Evolutionary conservation across 2,329 filamentous ascomycete species (phyloP).

Genomic region (Orbilia javanica): DNA sequence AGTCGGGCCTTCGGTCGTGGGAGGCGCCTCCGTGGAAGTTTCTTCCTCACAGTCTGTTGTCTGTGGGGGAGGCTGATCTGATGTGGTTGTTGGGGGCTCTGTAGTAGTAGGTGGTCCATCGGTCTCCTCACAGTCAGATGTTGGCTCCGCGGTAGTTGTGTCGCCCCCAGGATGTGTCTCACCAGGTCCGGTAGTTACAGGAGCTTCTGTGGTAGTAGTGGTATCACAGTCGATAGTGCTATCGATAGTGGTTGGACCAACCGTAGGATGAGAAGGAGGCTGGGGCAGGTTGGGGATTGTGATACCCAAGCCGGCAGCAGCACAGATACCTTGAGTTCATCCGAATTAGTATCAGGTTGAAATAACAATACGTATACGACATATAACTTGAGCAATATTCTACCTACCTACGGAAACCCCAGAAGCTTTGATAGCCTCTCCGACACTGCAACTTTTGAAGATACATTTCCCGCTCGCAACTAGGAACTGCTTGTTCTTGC

Average conservation of each 20-base stretch:
- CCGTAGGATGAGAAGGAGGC: slow-evolving; percentile 24
- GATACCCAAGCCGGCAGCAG: slow-evolving; percentile 38
- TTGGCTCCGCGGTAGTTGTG: slow-evolving; percentile 52
- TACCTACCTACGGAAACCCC: slow-evolving; percentile 49
- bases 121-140: slow-evolving; percentile 58
- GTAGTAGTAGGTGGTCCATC: slow-evolving; percentile 45
- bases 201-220: slow-evolving; percentile 42
- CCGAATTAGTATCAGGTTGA: slow-evolving; percentile 6
- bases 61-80: slow-evolving; percentile 15
- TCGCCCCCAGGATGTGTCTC: slow-evolving; percentile 50
- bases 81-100: slow-evolving; percentile 22
- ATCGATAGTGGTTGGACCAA: slow-evolving; percentile 52
- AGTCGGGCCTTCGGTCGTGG: slow-evolving; percentile 32
- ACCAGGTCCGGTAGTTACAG: slow-evolving; percentile 53
- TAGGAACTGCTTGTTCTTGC: slow-evolving; percentile 57
- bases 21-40: slow-evolving; percentile 28
- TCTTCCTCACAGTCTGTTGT: slow-evolving; percentile 47
- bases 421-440: slow-evolving; percentile 46
- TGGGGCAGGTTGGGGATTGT: slow-evolving; percentile 42
- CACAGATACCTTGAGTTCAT: slow-evolving; percentile 36
- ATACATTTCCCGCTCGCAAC: slow-evolving; percentile 54
- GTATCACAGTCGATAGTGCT: slow-evolving; percentile 55
- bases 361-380: neutral
- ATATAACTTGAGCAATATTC: neutral
- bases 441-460: slow-evolving; percentile 35